Conservation (phyloP, 75 land plant species). For the Chamaecyparis obtusa region DNA sequence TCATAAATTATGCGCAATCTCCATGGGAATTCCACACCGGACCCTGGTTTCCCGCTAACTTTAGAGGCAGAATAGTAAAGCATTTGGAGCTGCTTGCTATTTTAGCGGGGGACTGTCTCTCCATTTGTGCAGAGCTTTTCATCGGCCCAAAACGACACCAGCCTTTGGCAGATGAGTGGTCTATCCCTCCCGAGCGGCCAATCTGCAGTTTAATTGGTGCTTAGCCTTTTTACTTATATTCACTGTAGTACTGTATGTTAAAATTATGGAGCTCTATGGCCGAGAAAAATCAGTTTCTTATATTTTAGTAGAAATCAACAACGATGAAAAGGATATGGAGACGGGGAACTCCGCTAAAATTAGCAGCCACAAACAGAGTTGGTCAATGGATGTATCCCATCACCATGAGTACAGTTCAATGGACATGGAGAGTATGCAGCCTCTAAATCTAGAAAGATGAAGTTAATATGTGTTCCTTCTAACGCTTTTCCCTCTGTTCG, state of each 20-base stretch:
- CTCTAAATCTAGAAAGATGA: not conserved
- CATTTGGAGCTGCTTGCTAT: not conserved
- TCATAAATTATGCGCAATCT: not conserved
- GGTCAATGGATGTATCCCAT: not conserved
- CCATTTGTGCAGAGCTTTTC: too few species aligned
- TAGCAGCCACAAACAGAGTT: too few species aligned
- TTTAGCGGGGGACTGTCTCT: too few species aligned
- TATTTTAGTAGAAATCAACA: not conserved
- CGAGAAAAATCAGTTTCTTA: too few species aligned
- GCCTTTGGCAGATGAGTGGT: too few species aligned
- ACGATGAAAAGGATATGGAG: too few species aligned
- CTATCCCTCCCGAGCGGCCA: conserved; percentile 20
- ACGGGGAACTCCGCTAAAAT: too few species aligned
- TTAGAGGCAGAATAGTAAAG: not conserved
- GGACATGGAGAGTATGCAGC: not conserved
- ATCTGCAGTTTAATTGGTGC: conserved; percentile 66
- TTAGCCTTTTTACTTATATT: conserved; percentile 29
- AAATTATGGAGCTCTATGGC: not conserved
- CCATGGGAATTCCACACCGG: not conserved
- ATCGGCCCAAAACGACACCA: too few species aligned
- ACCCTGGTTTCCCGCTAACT: not conserved
- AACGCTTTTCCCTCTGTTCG: too few species aligned
- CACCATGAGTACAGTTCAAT: not conserved
- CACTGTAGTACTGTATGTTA: conserved; percentile 15
- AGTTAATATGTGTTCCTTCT: not conserved